A percentile compares a stretch with the other conserved stretches of the same genome.
Conservation (phyloP, 2,329 filamentous ascomycete genomes). For the Metarhizium brunneum region DNA sequence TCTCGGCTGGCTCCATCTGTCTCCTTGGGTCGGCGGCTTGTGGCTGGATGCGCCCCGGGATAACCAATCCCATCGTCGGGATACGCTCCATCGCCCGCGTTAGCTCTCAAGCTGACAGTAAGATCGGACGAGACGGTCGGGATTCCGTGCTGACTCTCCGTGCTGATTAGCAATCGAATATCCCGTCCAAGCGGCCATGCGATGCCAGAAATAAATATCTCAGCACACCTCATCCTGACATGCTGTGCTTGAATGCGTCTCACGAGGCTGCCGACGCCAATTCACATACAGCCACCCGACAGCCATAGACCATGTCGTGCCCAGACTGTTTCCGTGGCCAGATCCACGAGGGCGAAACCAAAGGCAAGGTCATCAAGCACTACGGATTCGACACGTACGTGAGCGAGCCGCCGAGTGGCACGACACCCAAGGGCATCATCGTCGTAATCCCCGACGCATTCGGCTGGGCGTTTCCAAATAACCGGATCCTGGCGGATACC, state of each 20-base stretch:
- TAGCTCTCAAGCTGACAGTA: no score
- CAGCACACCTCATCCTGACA: background rate
- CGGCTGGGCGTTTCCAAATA: constrained; percentile 45
- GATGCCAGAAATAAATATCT: background rate
- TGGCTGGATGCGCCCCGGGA: no score
- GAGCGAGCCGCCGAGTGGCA: constrained; percentile 23
- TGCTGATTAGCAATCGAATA: background rate
- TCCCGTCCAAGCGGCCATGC: background rate
- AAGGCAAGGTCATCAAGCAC: constrained; percentile 33
- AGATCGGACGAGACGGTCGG: background rate
- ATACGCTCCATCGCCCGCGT: no score
- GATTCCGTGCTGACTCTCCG: background rate
- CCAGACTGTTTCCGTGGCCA: constrained; percentile 37
- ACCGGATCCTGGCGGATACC: constrained; percentile 40
- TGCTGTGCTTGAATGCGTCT: no score
- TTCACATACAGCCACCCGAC: no score
- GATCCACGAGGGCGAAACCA: constrained; percentile 33
- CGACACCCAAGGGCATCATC: constrained; percentile 33
- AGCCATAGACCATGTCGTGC: constrained; percentile 4
- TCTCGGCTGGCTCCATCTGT: background rate
- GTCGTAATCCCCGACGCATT: constrained; percentile 47
- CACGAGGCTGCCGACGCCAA: no score
- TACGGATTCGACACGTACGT: constrained; percentile 42
- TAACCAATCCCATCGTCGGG: no score
- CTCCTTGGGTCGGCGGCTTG: no score